phyloP scores from a whole-genome alignment of 768 basidiomycete species.

The Candolleomyces eurysporus region DNA sequence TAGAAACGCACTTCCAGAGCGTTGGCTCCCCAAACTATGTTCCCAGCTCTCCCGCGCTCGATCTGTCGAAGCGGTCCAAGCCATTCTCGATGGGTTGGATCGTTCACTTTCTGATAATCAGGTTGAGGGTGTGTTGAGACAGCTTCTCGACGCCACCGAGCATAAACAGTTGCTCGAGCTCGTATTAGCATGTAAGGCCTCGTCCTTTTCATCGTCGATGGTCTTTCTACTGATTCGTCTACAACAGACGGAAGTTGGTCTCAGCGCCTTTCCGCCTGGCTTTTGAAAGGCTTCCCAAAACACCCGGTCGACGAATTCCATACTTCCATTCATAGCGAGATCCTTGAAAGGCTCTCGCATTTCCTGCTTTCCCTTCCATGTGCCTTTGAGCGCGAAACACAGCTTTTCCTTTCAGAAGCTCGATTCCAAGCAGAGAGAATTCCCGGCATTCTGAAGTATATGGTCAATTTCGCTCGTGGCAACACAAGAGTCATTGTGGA shows the following conservation, averaged over 20 bases:
- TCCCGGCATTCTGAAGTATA: background rate
- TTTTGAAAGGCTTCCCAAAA: background rate
- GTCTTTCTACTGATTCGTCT: background rate
- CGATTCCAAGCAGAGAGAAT: background rate
- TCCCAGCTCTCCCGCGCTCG: background rate
- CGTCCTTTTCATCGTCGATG: background rate
- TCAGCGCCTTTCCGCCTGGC: background rate
- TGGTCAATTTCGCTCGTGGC: background rate
- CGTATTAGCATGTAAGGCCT: background rate
- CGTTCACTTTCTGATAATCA: background rate
- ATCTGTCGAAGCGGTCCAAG: background rate
- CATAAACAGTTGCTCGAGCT: background rate
- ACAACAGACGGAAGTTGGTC: background rate
- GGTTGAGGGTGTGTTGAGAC: background rate
- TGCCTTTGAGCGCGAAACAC: background rate
- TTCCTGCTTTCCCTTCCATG: background rate
- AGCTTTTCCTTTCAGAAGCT: background rate
- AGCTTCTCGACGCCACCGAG: background rate
- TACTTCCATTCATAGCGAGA: background rate
- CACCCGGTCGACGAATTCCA: background rate
- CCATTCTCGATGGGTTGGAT: background rate
- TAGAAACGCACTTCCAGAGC: background rate
- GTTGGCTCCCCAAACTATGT: background rate
- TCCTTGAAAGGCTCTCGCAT: background rate
- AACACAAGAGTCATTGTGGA: background rate